Conservation (phyloP, 257 asterid species). For the Eucommia ulmoides region DNA sequence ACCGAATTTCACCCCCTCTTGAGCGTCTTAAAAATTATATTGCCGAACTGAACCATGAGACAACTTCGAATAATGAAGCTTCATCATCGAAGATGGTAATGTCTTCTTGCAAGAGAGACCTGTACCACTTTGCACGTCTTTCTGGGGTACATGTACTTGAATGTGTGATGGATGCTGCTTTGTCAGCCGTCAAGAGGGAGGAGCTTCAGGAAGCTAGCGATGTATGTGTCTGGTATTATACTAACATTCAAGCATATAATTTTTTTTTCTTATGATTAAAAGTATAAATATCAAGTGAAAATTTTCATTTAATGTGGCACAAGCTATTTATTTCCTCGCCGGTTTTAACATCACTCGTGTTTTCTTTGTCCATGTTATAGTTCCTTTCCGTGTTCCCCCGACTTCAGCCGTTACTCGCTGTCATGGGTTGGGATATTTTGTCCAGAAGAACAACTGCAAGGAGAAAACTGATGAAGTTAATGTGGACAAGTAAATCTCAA, state of each 20-base stretch:
- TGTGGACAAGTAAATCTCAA: constrained; percentile 95
- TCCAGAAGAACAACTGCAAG: constrained; percentile 75
- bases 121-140: constrained; percentile 79
- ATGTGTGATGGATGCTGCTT: constrained; percentile 58
- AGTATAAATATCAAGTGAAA: not conserved
- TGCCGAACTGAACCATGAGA: constrained; percentile 27
- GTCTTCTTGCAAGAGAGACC: constrained; percentile 63
- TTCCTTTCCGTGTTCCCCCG: constrained; percentile 76
- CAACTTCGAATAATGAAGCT: constrained; percentile 23
- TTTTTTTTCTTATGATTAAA: too few relatives aligned
- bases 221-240: constrained; percentile 39
- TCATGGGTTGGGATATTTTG: constrained; percentile 95
- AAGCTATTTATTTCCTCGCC: not conserved
- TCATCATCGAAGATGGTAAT: constrained; percentile 29
- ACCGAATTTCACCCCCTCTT: constrained; percentile 57
- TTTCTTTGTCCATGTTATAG: constrained; percentile 24
- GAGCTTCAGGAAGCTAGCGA: constrained; percentile 75
- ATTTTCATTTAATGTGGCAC: not conserved
- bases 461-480: constrained; percentile 70
- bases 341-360: constrained; percentile 10
- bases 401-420: constrained; percentile 93
- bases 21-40: constrained; percentile 43
- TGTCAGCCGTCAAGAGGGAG: constrained; percentile 60
- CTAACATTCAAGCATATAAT: too few relatives aligned
- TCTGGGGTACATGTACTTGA: constrained; percentile 70